These are phyloP conservation scores for Ceratocystis alfenasii DNA, from an alignment of 2,329 filamentous ascomycete genomes.

Conservation along the genomic window DNA sequence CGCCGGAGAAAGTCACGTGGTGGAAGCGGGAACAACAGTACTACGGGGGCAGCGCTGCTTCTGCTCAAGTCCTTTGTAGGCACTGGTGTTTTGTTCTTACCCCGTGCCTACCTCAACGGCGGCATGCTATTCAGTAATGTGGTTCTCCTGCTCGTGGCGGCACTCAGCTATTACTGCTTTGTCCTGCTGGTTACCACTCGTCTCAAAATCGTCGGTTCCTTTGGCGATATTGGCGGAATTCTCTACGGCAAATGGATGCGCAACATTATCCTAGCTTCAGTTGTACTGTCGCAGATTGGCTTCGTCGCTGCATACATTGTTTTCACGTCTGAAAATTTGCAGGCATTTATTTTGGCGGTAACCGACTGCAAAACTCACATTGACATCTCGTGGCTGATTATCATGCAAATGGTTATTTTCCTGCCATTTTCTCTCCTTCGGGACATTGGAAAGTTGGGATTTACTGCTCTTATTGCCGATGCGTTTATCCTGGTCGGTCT, in stretches of 20 bases:
- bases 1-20: slow-evolving; percentile 65
- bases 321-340: slow-evolving; percentile 89
- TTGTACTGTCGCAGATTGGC: slow-evolving; percentile 89
- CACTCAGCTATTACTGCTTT: slow-evolving; percentile 93
- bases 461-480: slow-evolving; percentile 86
- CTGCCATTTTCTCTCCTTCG: slow-evolving; percentile 84
- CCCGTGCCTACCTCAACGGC: slow-evolving; percentile 85
- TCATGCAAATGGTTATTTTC: slow-evolving; percentile 94
- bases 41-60: slow-evolving; percentile 68
- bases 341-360: slow-evolving; percentile 87
- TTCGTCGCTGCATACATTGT: slow-evolving; percentile 95
- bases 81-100: slow-evolving; percentile 86
- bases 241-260: slow-evolving; percentile 88
- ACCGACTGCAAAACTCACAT: slow-evolving; percentile 76
- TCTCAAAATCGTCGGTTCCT: slow-evolving; percentile 78
- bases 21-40: slow-evolving; percentile 62
- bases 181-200: slow-evolving; percentile 82
- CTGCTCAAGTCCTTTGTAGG: slow-evolving; percentile 96
- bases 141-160: slow-evolving; percentile 73
- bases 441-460: slow-evolving; percentile 94
- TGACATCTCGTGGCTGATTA: slow-evolving; percentile 75
- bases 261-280: slow-evolving; percentile 73
- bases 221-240: slow-evolving; percentile 89
- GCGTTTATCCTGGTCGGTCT: slow-evolving; percentile 87
- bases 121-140: slow-evolving; percentile 95